Conservation (phyloP, 2,329 filamentous ascomycete species). For the Periconia sp. region DNA sequence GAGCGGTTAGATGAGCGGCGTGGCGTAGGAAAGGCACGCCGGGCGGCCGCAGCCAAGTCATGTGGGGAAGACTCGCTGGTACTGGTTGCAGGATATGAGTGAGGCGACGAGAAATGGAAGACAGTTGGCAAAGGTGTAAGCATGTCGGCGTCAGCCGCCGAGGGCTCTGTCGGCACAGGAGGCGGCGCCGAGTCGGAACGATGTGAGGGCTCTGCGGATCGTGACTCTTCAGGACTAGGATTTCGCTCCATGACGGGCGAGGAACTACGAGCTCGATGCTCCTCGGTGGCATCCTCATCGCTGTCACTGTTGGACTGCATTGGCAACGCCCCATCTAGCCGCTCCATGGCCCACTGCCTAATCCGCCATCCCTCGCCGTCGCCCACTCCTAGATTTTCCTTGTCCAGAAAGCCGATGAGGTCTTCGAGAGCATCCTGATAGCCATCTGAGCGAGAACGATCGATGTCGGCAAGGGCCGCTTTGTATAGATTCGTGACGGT, state of each 20-base stretch:
- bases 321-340: conserved; percentile 67
- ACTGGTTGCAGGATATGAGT: conserved; percentile 61
- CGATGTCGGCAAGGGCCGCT: conserved; percentile 78
- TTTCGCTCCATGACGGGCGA: conserved; percentile 65
- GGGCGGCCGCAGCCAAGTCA: conserved; percentile 37
- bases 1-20: conserved; percentile 46
- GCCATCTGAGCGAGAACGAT: conserved; percentile 76
- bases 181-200: conserved; percentile 40
- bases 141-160: conserved; percentile 34
- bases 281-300: conserved; percentile 65
- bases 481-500: conserved; percentile 98
- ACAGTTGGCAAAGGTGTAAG: conserved; percentile 41
- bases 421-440: conserved; percentile 96
- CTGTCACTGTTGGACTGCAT: conserved; percentile 65
- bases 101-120: conserved; percentile 73
- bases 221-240: conserved; percentile 50
- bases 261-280: conserved; percentile 64
- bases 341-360: conserved; percentile 72
- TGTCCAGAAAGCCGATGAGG: conserved; percentile 82
- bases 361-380: conserved; percentile 78
- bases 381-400: conserved; percentile 75
- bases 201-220: conserved; percentile 23
- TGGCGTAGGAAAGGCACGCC: conserved; percentile 38
- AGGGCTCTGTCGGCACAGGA: conserved; percentile 48
- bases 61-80: conserved; percentile 36